Base-by-base conservation (phyloP, 1,284 basidiomycete species). In the Trichosporon inkin region DNA sequence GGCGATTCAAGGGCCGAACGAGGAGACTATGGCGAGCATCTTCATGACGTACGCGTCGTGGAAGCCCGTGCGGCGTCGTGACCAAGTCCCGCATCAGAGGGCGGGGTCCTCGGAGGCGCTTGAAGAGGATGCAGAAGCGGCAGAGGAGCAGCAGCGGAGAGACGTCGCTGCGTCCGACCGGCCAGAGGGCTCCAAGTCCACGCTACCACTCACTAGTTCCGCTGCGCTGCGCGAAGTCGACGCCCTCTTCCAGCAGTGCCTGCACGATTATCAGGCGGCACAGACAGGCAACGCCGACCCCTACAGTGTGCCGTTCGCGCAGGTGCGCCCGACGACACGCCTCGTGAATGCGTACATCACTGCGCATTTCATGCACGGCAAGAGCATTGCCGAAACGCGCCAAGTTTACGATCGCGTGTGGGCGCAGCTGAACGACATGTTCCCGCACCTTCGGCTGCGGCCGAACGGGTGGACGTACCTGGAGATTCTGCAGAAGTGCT, bases 11-110 rank as follows among this genome's bases (percentile, higher is more conserved):
- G 72, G 73, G 38, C 83, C 92, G 13, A 83, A 89, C 64, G 86
- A 88, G 58, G 84, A 87, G 67, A 82, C 89, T 24, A 85, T 98
- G 84, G 82, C 84, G 65, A 87, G 90, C 68, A 78, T 97, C 8
- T 92, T 98, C 75, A 88, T 92, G 78, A 83, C 90, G 0, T 98
- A 98, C 78, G 87, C 92, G 0, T 79, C 87, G 0, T 95, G 90
- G 78, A 81, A 80, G 51, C 86, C 89, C 1, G n/a, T 58, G 5
- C 55, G 32, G 28, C 64, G 63, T 22, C 19, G 19, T 5, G 39
- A 67, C 20, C 60, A 49, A 8, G 10, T 49, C 3, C 44, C 28
- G 44, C 22, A 28, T 13, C 3, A 13, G 3, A 6, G 24, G 16
- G 22, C 22, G 10, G 14, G n/a, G 14, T 49, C 44, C 10, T 22